Percentiles rank a stretch among this genome's conserved stretches.
phyloP scores from a whole-genome alignment of 2,329 filamentous ascomycete genomes.

The Alternaria incomplexa region DNA sequence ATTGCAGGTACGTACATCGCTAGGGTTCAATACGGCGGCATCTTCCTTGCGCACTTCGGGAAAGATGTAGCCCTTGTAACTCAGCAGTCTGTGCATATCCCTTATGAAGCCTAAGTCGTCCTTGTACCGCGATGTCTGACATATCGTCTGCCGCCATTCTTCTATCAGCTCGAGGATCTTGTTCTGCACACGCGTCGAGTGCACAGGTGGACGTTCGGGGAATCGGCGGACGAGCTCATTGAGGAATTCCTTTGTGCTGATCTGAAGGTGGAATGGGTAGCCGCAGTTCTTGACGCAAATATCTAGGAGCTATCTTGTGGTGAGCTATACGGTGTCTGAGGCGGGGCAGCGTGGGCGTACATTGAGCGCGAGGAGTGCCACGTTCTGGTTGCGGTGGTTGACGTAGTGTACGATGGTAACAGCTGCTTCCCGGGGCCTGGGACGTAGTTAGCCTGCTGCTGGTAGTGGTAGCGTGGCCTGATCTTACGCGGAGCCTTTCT shows the following conservation, averaged over 20 bases:
- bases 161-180: constrained; percentile 96
- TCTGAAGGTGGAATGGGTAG: constrained; percentile 97
- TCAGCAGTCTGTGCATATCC: constrained; percentile 95
- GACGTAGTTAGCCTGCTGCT: constrained; percentile 22
- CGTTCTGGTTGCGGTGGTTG: constrained; percentile 96
- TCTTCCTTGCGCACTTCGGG: constrained; percentile 91
- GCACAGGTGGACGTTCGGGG: constrained; percentile 87
- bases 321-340: constrained; percentile 25
- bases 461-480: not conserved
- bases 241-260: constrained; percentile 97
- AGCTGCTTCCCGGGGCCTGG: constrained; percentile 85
- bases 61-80: constrained; percentile 97
- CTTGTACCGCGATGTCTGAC: constrained; percentile 96
- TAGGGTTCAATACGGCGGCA: constrained; percentile 94
- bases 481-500: constrained; percentile 84
- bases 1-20: constrained; percentile 74
- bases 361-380: constrained; percentile 84
- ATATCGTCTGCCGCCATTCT: constrained; percentile 98
- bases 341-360: constrained; percentile 51
- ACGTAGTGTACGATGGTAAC: constrained; percentile 91
- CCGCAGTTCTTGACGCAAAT: constrained; percentile 99
- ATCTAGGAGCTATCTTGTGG: constrained; percentile 73
- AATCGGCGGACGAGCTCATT: constrained; percentile 97
- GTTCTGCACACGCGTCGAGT: constrained; percentile 83
- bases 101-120: constrained; percentile 95